Evolutionary conservation across 345 rosid species (phyloP).

Genomic region (Eucalyptus regnans): DNA sequence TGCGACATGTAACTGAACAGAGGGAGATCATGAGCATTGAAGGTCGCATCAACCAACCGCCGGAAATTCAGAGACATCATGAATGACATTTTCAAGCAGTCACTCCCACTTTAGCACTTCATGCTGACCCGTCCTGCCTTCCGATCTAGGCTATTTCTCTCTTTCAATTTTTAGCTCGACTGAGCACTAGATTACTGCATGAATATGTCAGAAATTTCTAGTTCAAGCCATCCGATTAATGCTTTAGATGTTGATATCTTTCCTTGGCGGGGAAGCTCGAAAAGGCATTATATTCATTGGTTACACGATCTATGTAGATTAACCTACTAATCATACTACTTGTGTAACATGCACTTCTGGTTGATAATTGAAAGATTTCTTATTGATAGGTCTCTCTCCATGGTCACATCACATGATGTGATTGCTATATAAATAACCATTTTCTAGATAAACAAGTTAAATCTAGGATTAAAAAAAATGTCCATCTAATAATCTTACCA

Average conservation of each 20-base stretch:
- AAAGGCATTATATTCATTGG: neutral
- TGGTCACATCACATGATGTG: neutral
- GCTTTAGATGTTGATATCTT: neutral
- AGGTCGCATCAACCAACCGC: slow-evolving; percentile 23
- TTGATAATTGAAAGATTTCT: neutral
- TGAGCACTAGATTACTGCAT: neutral
- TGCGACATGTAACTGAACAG: neutral
- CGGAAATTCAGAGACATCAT: slow-evolving; percentile 2
- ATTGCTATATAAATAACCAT: neutral
- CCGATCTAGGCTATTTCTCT: neutral
- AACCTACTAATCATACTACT: neutral
- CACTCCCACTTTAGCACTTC: neutral
- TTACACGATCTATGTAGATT: neutral
- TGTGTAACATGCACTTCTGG: neutral
- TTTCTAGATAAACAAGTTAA: neutral
- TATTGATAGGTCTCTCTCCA: neutral
- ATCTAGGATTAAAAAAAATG: neutral
- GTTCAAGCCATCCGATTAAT: neutral
- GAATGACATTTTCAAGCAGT: neutral
- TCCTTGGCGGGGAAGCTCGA: neutral
- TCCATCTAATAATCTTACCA: neutral
- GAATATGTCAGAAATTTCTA: neutral
- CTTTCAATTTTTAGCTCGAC: neutral
- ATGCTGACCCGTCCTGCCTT: neutral
- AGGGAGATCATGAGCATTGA: neutral